A percentile compares a stretch with the other conserved stretches of the same genome.
phyloP scores from a whole-genome alignment of 2,329 filamentous ascomycete species.

The Didymella arachidicola region DNA sequence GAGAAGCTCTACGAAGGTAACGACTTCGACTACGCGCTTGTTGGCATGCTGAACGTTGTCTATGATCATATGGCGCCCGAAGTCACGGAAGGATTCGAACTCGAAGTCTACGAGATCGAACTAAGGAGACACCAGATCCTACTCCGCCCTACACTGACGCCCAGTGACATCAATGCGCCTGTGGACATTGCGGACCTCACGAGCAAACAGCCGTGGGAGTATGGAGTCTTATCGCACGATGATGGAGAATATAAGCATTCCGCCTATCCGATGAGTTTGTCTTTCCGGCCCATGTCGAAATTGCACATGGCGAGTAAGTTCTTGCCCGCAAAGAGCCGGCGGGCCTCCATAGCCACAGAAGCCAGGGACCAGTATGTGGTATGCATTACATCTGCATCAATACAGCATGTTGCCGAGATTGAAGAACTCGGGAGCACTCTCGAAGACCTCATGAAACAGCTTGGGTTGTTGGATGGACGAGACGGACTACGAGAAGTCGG shows the following conservation, averaged over 20 bases:
- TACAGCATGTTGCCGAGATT: not conserved
- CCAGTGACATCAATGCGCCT: not conserved
- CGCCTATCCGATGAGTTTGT: conserved; percentile 14
- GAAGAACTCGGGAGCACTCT: not conserved
- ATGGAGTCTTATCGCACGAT: not conserved
- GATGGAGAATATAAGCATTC: not conserved
- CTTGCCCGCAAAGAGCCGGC: not conserved
- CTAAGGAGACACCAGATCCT: not conserved
- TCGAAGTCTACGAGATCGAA: not conserved
- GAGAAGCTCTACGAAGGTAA: conserved; percentile 4
- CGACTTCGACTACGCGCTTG: not conserved
- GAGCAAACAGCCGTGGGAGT: conserved; percentile 8
- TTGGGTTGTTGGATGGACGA: not conserved
- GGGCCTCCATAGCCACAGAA: not conserved
- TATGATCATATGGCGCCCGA: not conserved
- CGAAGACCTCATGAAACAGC: not conserved
- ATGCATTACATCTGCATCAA: not conserved
- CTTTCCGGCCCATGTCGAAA: conserved; percentile 3
- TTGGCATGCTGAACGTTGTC: not conserved
- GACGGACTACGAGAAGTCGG: conserved; percentile 4
- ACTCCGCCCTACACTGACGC: not conserved
- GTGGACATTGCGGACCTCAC: conserved; percentile 1
- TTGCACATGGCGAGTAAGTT: not conserved
- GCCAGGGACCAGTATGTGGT: not conserved
- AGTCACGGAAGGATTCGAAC: not conserved